Percentiles rank a stretch among this genome's conserved stretches.
These are phyloP conservation scores for Neurospora africana DNA, from an alignment of 495 filamentous ascomycete genomes.

Conservation along the genomic window DNA sequence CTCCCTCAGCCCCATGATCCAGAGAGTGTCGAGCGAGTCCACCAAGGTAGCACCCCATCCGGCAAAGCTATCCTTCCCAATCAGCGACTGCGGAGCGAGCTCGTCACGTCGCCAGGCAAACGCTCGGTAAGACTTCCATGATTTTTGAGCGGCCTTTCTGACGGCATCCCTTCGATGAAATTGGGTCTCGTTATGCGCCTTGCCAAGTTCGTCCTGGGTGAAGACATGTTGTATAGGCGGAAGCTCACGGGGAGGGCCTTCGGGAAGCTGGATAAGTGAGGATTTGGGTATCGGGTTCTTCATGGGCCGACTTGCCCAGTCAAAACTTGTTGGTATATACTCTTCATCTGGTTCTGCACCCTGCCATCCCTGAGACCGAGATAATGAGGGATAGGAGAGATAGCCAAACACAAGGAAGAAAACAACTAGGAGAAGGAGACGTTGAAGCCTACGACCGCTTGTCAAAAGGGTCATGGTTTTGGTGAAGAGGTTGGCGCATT, in stretches of 20 bases:
- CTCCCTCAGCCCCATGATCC: constrained; percentile 78
- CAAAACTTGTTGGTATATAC: constrained; percentile 28
- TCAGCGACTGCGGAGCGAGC: constrained; percentile 50
- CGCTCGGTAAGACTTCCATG: constrained; percentile 65
- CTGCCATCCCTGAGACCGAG: not conserved
- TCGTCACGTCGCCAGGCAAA: constrained; percentile 73
- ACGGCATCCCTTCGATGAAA: constrained; percentile 32
- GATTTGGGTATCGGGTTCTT: constrained; percentile 25
- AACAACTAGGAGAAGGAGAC: constrained; percentile 13
- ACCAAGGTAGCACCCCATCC: constrained; percentile 86
- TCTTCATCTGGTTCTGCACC: not conserved
- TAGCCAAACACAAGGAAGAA: constrained; percentile 14
- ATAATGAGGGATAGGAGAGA: not conserved
- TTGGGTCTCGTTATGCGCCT: constrained; percentile 20
- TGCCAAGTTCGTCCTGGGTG: constrained; percentile 20
- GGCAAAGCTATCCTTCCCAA: constrained; percentile 54
- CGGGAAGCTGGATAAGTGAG: constrained; percentile 19
- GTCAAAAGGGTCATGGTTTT: constrained; percentile 17
- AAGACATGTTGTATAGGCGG: constrained; percentile 33
- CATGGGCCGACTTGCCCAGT: constrained; percentile 31
- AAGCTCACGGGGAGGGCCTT: constrained; percentile 21
- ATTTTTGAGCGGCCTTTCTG: constrained; percentile 54
- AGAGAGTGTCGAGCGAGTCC: constrained; percentile 75
- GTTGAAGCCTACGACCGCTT: constrained; percentile 13
- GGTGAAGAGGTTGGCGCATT: constrained; percentile 10